phyloP scores from a whole-genome alignment of 441 rosid species.

The Hura crepitans region DNA sequence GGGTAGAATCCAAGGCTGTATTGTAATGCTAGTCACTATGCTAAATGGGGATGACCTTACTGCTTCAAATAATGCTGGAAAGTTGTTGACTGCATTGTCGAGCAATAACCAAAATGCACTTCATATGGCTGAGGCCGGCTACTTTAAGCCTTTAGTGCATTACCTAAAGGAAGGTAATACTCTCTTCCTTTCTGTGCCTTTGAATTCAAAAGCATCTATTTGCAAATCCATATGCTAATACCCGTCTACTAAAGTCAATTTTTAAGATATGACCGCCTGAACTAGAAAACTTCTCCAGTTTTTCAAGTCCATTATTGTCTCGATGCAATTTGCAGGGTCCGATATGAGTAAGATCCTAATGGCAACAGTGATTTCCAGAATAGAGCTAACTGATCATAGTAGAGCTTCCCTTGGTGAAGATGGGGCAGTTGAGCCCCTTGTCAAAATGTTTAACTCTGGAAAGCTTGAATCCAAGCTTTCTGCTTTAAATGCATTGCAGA shows the following conservation, averaged over 20 bases:
- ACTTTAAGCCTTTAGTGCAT: slow-evolving; percentile 60
- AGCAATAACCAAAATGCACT: slow-evolving; percentile 65
- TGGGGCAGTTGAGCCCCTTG: slow-evolving; percentile 59
- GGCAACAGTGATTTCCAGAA: slow-evolving; percentile 66
- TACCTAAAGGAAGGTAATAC: slow-evolving; percentile 50
- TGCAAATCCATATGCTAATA: neutral
- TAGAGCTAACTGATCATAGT: slow-evolving; percentile 62
- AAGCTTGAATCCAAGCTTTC: slow-evolving; percentile 67
- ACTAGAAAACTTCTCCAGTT: too few species aligned
- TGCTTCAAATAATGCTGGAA: slow-evolving; percentile 49
- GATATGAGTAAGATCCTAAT: slow-evolving; percentile 75
- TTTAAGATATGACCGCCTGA: neutral
- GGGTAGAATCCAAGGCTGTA: slow-evolving; percentile 65
- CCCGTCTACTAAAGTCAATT: too few species aligned
- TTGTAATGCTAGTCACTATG: slow-evolving; percentile 56
- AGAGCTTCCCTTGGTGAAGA: slow-evolving; percentile 61
- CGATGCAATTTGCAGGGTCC: slow-evolving; percentile 42
- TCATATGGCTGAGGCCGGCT: slow-evolving; percentile 78
- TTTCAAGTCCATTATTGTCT: neutral
- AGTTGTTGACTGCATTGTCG: slow-evolving; percentile 50
- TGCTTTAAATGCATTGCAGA: slow-evolving; percentile 58
- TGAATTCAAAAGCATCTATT: neutral
- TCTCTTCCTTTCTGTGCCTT: slow-evolving; percentile 1
- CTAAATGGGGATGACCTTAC: slow-evolving; percentile 47
- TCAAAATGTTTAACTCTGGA: slow-evolving; percentile 53